Percentiles rank a stretch among this genome's conserved stretches.
Conservation (phyloP, 139 green algal species). For the Desmodesmus armatus region DNA sequence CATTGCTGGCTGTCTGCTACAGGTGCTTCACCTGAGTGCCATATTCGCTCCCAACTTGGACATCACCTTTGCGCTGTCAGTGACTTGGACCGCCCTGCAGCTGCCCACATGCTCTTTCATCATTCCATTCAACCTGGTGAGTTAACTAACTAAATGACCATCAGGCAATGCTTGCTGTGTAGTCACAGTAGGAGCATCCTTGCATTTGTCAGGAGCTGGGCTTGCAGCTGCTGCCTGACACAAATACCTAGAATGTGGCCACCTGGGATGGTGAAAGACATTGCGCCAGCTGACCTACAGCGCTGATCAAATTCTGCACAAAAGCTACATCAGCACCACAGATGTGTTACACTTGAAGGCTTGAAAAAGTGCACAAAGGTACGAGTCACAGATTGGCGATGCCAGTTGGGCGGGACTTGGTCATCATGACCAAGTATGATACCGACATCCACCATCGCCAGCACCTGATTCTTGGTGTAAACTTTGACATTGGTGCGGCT, state of each 20-base stretch:
- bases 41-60: constrained; percentile 52
- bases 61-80: constrained; percentile 51
- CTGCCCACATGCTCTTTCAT: constrained; percentile 52
- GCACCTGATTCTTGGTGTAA: neutral
- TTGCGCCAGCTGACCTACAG: too few species aligned
- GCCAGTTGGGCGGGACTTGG: too few species aligned
- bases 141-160: neutral
- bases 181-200: neutral
- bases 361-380: too few species aligned
- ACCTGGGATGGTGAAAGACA: too few species aligned
- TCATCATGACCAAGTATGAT: too few species aligned
- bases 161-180: neutral
- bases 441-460: neutral
- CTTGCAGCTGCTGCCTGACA: neutral
- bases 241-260: neutral
- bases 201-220: neutral
- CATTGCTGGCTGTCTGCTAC: too few species aligned
- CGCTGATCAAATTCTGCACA: too few species aligned
- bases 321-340: too few species aligned
- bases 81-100: constrained; percentile 51
- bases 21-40: constrained; percentile 48
- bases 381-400: too few species aligned
- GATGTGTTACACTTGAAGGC: too few species aligned
- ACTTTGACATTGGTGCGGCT: neutral
- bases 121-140: constrained; percentile 47